phyloP scores from a whole-genome alignment of 495 filamentous ascomycete genomes.

The Aspergillus conjunctus region DNA sequence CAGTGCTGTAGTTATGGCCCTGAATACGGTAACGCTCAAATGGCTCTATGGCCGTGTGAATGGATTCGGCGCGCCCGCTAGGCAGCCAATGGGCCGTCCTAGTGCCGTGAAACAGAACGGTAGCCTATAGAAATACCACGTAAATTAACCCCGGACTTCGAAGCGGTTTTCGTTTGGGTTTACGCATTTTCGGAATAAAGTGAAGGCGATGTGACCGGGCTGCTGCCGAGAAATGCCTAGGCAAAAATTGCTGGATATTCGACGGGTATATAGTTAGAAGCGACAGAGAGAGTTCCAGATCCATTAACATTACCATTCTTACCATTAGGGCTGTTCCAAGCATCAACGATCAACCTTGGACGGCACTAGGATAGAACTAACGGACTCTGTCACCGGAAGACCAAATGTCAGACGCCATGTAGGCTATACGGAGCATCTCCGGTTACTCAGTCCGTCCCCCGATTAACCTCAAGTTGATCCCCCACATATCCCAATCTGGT shows the following conservation, averaged over 20 bases:
- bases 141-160: too few species aligned
- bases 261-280: too few species aligned
- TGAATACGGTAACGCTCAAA: constrained; percentile 66
- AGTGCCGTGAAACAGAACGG: constrained; percentile 37
- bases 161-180: too few species aligned
- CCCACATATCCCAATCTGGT: not conserved
- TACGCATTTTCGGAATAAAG: not conserved
- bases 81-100: constrained; percentile 30
- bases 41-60: constrained; percentile 71
- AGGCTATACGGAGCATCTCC: not conserved
- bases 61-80: constrained; percentile 46
- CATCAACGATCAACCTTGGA: too few species aligned
- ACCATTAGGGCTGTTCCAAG: too few species aligned
- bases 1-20: constrained; percentile 71
- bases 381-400: too few species aligned
- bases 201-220: not conserved
- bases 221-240: not conserved
- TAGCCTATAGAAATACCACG: constrained; percentile 17
- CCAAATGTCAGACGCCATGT: not conserved
- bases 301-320: too few species aligned
- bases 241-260: not conserved
- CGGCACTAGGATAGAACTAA: not conserved
- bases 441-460: not conserved
- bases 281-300: too few species aligned
- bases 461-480: not conserved